Evolutionary conservation across 2,329 filamentous ascomycete genomes (phyloP), one percentile per base, ranked within the genome.

Genomic region (Aureobasidium sp.): DNA sequence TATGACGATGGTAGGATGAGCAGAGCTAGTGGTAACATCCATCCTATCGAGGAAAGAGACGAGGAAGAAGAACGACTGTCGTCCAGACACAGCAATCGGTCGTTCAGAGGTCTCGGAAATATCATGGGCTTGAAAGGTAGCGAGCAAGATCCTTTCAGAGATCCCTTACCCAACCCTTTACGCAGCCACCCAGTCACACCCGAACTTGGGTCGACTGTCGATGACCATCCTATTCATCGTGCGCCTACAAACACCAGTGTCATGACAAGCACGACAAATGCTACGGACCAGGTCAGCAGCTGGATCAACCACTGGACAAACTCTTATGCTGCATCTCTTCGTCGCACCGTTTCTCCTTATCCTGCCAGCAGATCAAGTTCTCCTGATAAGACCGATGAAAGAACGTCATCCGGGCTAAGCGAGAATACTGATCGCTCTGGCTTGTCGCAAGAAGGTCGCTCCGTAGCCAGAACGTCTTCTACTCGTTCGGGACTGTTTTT

Each of bases 41-140:
- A 83, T 61, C 79, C 80, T 0, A 85, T 85, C 40, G 80, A 82
- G 32, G 79, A 82, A 62, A 68, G 75, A 11, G 81, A 84, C 55
- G 81, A 83, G 57, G 78, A 81, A 47, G 78, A 80, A 54, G 71
- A 71, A 1, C 44, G 57, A 22, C 40, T 44, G 53, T 54, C 48
- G 6, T 51, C 48, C 3, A 40, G 48, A 25, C 35, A 51, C 37
- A 41, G 48, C 42, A 56, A 55, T n/a, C 55, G 57, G 17, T 57
- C 58, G 27, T 55, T 64, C 19, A 54, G 42, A 24, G 60, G 59
- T 24, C 30, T 61, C 24, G 61, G 60, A 47, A 39, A 51, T 2
- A 41, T 55, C 27, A 32, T 51, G 11, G 27, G 51, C 22, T n/a
- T 35, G 10, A 41, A 44, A 12, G 39, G 61, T 19, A 56, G 57